Evolutionary conservation across 345 rosid genomes (phyloP).

Genomic region (Hibiscus tridactylites): DNA sequence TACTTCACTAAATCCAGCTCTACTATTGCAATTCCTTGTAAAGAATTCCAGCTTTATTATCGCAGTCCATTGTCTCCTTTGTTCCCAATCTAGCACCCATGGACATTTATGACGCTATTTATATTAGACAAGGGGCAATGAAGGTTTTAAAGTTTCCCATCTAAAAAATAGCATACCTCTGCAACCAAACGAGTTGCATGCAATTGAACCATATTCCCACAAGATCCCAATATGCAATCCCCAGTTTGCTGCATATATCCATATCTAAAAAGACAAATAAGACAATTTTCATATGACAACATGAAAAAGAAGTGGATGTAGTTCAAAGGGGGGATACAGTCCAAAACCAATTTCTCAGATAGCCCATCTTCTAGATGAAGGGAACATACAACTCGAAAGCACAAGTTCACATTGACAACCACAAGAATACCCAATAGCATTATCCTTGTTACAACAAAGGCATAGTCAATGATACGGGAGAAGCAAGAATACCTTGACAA

Average conservation of each 20-base stretch:
- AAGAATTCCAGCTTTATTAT: conserved; percentile 52
- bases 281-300: conserved; percentile 42
- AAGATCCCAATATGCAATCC: conserved; percentile 85
- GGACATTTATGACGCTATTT: conserved; percentile 50
- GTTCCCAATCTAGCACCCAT: conserved; percentile 83
- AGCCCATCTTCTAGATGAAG: conserved; percentile 15
- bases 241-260: conserved; percentile 83
- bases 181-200: conserved; percentile 67
- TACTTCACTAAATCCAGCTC: conserved; percentile 61
- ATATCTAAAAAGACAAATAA: conserved; percentile 62
- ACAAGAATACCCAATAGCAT: background rate
- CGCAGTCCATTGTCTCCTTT: conserved; percentile 72
- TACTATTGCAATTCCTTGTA: conserved; percentile 58
- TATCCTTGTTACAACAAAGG: background rate
- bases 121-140: conserved; percentile 44
- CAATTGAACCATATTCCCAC: conserved; percentile 75
- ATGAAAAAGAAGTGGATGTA: conserved; percentile 19
- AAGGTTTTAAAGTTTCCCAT: conserved; percentile 65
- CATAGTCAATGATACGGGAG: background rate
- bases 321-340: conserved; percentile 14
- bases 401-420: no score
- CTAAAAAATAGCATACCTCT: conserved; percentile 88
- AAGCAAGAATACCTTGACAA: conserved; percentile 51
- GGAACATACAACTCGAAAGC: conserved; percentile 7
- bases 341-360: conserved; percentile 18